These are phyloP conservation scores for Zymoseptoria pseudotritici DNA, from an alignment of 2,329 filamentous ascomycete genomes.

Conservation along the genomic window DNA sequence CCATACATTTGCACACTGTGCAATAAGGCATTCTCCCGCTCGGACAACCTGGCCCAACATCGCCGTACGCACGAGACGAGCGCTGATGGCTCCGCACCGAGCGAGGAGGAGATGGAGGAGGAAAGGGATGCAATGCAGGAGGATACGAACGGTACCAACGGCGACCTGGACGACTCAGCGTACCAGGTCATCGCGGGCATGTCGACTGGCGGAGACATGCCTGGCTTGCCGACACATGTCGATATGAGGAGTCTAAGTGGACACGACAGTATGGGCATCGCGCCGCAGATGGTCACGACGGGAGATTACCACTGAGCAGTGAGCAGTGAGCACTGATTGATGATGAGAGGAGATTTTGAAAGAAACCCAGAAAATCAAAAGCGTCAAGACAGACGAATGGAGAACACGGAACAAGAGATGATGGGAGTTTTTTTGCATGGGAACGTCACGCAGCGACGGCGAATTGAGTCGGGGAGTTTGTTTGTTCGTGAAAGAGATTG, in stretches of 20 bases:
- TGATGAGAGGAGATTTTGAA: too few relatives aligned
- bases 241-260: conserved; percentile 25
- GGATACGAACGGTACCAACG: conserved; percentile 57
- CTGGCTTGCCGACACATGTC: conserved; percentile 31
- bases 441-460: too few relatives aligned
- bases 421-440: too few relatives aligned
- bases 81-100: conserved; percentile 55
- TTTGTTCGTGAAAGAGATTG: too few relatives aligned
- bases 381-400: too few relatives aligned
- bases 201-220: conserved; percentile 21
- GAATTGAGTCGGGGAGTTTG: too few relatives aligned
- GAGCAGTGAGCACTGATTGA: too few relatives aligned
- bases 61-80: conserved; percentile 74
- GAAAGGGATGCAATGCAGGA: conserved; percentile 79
- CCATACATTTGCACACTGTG: conserved; percentile 96
- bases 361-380: too few relatives aligned
- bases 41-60: conserved; percentile 96
- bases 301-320: conserved; percentile 34
- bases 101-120: conserved; percentile 80
- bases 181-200: conserved; percentile 24
- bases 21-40: conserved; percentile 97
- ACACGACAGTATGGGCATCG: conserved; percentile 34
- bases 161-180: conserved; percentile 14
- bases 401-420: too few relatives aligned
- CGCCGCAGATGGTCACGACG: conserved; percentile 37